These are phyloP conservation scores for Podospora comata DNA, from an alignment of 495 filamentous ascomycete species.

Conservation along the genomic window DNA sequence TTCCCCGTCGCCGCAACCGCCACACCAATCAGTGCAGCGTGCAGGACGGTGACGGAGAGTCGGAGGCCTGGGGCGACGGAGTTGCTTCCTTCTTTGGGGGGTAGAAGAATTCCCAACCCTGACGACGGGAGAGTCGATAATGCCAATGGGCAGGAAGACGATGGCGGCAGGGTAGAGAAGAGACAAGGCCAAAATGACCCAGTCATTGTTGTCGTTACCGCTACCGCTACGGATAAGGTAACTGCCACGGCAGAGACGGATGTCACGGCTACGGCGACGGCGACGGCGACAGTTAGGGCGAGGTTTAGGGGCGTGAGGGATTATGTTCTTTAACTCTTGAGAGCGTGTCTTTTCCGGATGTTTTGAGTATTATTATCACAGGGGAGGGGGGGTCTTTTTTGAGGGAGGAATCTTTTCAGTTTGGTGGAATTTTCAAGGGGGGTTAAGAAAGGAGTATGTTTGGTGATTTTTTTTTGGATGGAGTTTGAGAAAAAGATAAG, in stretches of 20 bases:
- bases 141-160: neutral
- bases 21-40: neutral
- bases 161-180: neutral
- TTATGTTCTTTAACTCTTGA: neutral
- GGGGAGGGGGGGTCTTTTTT: neutral
- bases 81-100: neutral
- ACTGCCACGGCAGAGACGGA: neutral
- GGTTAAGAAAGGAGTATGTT: neutral
- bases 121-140: neutral
- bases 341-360: no score
- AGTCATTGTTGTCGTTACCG: neutral
- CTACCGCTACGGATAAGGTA: neutral
- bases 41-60: neutral
- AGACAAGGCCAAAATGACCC: neutral
- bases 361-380: neutral
- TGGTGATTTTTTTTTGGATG: neutral
- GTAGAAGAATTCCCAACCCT: no score
- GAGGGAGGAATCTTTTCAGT: neutral
- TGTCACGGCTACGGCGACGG: neutral
- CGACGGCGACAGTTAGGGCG: neutral
- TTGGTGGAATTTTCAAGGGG: neutral
- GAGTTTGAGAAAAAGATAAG: neutral
- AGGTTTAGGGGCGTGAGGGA: neutral
- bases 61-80: slow-evolving; percentile 1
- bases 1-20: neutral